Evolutionary conservation across 169 alveolate species (phyloP), one percentile per base, ranked within the genome.

Genomic region (Eimeria falciformis): DNA sequence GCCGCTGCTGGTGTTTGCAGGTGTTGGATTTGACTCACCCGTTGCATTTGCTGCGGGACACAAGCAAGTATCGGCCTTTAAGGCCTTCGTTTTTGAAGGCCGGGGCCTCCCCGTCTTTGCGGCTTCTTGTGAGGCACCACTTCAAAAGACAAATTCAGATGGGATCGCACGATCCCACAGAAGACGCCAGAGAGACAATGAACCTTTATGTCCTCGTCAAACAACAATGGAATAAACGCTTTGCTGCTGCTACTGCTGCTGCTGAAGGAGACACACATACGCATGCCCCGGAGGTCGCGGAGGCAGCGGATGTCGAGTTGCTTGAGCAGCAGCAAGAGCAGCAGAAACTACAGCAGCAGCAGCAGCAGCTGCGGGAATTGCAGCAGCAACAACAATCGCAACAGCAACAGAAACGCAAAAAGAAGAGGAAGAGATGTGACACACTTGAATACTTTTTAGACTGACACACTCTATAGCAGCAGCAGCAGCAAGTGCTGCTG

Each of bases 1-100:
- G n/a, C n/a, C n/a, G n/a, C n/a, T n/a, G n/a, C n/a, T n/a, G n/a
- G n/a, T n/a, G n/a, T 33, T 7, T 25, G 47, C 75, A 79, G 89
- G 89, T 79, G 23, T 40, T 79, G 7, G 53, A 27, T 2, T 6
- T 79, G 4, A 45, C 23, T 7, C 89, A 79, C 33, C 89, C 89
- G 21, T 40, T 79, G 23, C 89, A 79, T 33, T 27, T 79, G 89
- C 45, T 79, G 23, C 89, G 89, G 4, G 89, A 79, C 53, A 79
- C 89, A 12, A 79, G 89, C 89, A 79, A 47, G 75, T 79, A 79
- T 73, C 45, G 50, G 29, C 89, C 83, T 23, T 33, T 84, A 55
- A 62, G 81, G 68, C 78, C 90, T 0, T n/a, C 90, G 3, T 43
- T 25, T 29, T 3, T 37, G 62, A 3, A 47, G 12, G 43, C 40